Conservation (phyloP, 345 rosid genomes). For the Eucalyptus sp. region DNA sequence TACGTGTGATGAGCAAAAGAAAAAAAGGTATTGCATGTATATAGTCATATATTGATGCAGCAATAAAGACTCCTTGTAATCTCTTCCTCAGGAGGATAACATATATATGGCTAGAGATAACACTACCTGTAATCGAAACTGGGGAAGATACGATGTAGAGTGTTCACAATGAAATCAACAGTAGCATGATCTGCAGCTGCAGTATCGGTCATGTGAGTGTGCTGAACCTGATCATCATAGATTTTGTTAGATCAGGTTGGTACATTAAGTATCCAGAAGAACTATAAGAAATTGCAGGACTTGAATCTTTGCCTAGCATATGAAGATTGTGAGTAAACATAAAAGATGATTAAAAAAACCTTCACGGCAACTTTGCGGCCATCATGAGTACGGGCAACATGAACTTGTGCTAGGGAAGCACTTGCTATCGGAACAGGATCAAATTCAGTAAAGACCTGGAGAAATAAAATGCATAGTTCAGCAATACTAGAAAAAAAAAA, state of each 20-base stretch:
- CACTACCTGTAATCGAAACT: slow-evolving; percentile 87
- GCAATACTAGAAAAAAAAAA: background rate
- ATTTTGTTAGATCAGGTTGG: background rate
- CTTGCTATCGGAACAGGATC: slow-evolving; percentile 92
- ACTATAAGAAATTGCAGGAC: background rate
- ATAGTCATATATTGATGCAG: background rate
- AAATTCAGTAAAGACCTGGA: slow-evolving; percentile 64
- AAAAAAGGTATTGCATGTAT: background rate
- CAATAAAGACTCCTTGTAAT: background rate
- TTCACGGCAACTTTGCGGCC: slow-evolving; percentile 89
- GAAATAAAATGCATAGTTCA: background rate
- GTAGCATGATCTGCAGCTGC: slow-evolving; percentile 90
- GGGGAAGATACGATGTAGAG: slow-evolving; percentile 77
- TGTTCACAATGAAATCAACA: slow-evolving; percentile 65
- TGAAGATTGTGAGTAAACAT: background rate
- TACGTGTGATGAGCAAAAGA: background rate
- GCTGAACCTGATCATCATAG: slow-evolving; percentile 63
- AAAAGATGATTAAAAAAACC: slow-evolving; percentile 25
- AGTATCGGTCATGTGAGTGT: slow-evolving; percentile 85
- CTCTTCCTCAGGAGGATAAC: background rate
- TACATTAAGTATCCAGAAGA: background rate
- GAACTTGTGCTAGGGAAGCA: slow-evolving; percentile 99
- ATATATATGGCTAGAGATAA: background rate
- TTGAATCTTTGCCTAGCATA: background rate
- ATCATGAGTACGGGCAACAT: slow-evolving; percentile 63